A percentile compares a stretch with the other conserved stretches of the same genome.
Conservation (phyloP, 2,329 filamentous ascomycete species). For the Exophiala sp. region DNA sequence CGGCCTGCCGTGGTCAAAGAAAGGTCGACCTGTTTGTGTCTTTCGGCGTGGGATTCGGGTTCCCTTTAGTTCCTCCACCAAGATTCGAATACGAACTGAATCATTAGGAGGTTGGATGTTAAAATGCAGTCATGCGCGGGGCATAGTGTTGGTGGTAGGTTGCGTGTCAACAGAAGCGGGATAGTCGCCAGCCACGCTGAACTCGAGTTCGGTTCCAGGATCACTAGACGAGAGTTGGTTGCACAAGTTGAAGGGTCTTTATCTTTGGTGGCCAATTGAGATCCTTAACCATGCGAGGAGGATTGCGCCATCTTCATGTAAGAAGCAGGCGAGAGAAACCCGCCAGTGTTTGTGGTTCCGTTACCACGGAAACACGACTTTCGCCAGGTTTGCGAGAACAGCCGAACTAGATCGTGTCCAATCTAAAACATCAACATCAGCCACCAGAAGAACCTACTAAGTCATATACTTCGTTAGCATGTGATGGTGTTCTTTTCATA, state of each 20-base stretch:
- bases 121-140: conserved; percentile 3
- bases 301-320: conserved; percentile 11
- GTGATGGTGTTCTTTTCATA: no score
- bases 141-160: conserved; percentile 2
- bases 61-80: background rate
- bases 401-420: no score
- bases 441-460: no score
- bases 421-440: no score
- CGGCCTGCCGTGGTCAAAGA: conserved; percentile 10
- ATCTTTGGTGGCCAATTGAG: conserved; percentile 14
- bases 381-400: no score
- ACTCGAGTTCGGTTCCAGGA: conserved; percentile 6
- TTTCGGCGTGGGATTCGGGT: conserved; percentile 2
- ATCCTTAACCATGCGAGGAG: background rate
- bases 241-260: background rate
- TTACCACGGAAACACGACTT: no score
- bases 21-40: conserved; percentile 8
- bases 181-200: conserved; percentile 16
- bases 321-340: no score
- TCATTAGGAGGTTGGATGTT: conserved; percentile 6
- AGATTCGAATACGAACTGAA: background rate
- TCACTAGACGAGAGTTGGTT: conserved; percentile 10
- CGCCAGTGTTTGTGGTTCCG: no score
- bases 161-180: conserved; percentile 16
- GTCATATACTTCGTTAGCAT: no score